phyloP scores from a whole-genome alignment of 345 rosid genomes.

The Eucalyptus melliodora region DNA sequence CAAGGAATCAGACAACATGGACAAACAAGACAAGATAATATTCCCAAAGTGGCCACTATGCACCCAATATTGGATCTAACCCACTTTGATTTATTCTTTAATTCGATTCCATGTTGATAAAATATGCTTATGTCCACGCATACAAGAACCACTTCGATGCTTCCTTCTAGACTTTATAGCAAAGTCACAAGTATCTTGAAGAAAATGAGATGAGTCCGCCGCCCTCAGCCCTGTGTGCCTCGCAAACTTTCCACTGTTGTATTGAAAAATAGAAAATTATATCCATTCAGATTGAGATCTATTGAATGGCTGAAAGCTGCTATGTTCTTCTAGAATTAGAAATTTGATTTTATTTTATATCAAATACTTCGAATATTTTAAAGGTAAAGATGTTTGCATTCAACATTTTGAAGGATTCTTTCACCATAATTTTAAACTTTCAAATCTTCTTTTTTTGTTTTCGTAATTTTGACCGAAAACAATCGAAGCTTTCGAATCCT shows the following conservation, averaged over 20 bases:
- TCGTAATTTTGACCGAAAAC: neutral
- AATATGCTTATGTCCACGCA: neutral
- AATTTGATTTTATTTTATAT: neutral
- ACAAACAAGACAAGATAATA: neutral
- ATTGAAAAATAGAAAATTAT: neutral
- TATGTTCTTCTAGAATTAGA: neutral
- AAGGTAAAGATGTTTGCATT: neutral
- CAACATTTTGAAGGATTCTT: neutral
- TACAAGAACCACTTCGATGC: neutral
- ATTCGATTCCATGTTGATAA: neutral
- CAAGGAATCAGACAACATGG: neutral
- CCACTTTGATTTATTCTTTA: neutral
- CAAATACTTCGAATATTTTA: neutral
- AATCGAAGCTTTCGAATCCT: neutral
- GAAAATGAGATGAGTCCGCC: neutral
- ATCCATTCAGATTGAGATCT: neutral
- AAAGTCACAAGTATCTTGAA: neutral
- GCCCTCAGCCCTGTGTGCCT: accelerated
- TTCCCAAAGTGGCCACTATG: neutral
- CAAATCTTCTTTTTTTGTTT: neutral
- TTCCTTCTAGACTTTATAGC: neutral
- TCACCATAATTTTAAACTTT: neutral
- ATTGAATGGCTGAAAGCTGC: neutral
- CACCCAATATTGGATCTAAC: neutral
- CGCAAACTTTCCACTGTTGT: neutral